Base-by-base conservation (phyloP, 1,139 yeast species). In the Lodderomyces orthopsilosis region DNA sequence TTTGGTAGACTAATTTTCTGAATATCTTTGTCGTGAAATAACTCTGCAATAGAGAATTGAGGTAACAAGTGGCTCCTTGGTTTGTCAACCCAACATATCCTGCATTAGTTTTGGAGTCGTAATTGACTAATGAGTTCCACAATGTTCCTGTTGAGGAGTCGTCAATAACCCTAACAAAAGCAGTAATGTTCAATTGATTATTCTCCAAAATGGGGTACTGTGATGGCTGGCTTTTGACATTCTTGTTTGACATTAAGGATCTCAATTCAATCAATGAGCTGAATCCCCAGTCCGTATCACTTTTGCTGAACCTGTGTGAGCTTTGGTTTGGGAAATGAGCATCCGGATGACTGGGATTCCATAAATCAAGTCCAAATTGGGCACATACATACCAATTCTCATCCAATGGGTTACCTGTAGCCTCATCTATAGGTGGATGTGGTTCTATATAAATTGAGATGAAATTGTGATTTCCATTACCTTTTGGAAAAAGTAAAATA, bases 31-130 rank as follows among this genome's bases (percentile, higher is more conserved):
- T 93, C 57, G 90, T 88, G 61, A 76, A 93, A 56, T 94, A 86
- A 18, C 96, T 87, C 61, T 93, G 98, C 45, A 93, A 66, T 46
- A 93, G 72, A 1, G 98, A 91, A 61, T 93, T 93, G 58, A 93
- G 77, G 62, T 93, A 93, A 62, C 99, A 93, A 0, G 99, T 93
- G 3, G 98, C 99, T 48, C 98, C 98, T 65, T 93, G 99, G 60
- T 93, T 93, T 53, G 82, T 85, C 52, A 93, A 79, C 1, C 99
- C 99, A 7, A 91, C 96, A 59, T 75, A 90, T 0, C 98, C 97
- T 0, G 98, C 88, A 41, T 73, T 81, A 55, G 80, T 77, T 59
- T 90, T 90, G 2, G 98, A 90, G 64, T 93, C 91, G 64, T 93
- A 93, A 56, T 87, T 85, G 35, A 73, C 52, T 55, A 90, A 87